Evolutionary conservation across 2,329 filamentous ascomycete species (phyloP).

Genomic region (Colletotrichum sp.): DNA sequence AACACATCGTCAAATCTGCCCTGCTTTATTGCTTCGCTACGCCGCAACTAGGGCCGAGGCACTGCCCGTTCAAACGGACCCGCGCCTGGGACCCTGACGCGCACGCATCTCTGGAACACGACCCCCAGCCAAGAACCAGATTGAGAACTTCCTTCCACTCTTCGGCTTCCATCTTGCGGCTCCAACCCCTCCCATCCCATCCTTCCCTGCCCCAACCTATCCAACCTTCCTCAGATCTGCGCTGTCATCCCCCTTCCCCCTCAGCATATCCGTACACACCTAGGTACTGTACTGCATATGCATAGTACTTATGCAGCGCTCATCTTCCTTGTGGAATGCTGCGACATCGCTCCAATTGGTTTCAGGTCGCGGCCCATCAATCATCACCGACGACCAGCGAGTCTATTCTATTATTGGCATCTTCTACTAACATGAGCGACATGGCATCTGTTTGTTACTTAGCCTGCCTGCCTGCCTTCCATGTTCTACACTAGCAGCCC

Average conservation of each 20-base stretch:
- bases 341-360: neutral
- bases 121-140: neutral
- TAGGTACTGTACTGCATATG: neutral
- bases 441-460: neutral
- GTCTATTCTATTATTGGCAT: neutral
- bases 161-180: neutral
- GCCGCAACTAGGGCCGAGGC: neutral
- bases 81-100: neutral
- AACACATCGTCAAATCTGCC: neutral
- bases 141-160: neutral
- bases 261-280: neutral
- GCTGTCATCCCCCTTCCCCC: neutral
- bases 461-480: neutral
- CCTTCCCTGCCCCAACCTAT: neutral
- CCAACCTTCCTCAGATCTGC: neutral
- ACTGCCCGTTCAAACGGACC: slow-evolving; percentile 11
- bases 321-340: neutral
- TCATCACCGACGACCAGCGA: neutral
- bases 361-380: slow-evolving; percentile 4
- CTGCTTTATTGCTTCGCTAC: slow-evolving; percentile 1
- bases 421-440: neutral
- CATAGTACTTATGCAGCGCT: neutral
- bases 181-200: neutral
- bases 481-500: neutral
- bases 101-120: slow-evolving; percentile 9